Conservation (phyloP, 345 rosid species). For the Euphorbia tirucalli region DNA sequence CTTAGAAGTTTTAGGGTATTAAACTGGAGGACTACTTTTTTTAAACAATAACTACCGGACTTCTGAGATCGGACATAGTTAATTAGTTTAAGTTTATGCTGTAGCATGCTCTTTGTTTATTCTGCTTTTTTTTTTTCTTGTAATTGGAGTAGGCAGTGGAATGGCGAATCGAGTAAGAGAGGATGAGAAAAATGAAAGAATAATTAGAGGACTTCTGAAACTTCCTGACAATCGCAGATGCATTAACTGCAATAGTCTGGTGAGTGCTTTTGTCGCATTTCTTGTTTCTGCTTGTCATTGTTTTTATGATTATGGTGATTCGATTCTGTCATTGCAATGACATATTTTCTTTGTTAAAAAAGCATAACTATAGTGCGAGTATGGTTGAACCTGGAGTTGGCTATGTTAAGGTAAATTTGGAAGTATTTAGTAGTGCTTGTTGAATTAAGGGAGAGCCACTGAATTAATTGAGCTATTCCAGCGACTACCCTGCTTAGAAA, state of each 20-base stretch:
- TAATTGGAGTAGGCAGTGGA: conserved; percentile 1
- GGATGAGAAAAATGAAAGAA: conserved; percentile 80
- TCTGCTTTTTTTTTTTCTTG: not conserved
- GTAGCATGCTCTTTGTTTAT: not conserved
- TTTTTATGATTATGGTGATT: not conserved
- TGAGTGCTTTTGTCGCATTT: conserved; percentile 28
- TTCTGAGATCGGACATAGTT: no score
- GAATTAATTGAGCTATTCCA: not conserved
- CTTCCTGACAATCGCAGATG: conserved; percentile 82
- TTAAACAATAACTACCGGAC: no score
- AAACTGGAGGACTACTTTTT: not conserved
- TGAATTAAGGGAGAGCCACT: not conserved
- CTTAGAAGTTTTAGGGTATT: not conserved
- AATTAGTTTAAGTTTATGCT: conserved; percentile 3
- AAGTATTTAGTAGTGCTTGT: not conserved
- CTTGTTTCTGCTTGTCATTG: conserved; percentile 6
- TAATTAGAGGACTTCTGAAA: conserved; percentile 85
- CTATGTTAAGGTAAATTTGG: conserved; percentile 5
- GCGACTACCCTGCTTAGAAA: not conserved
- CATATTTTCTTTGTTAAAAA: not conserved
- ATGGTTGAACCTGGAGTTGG: not conserved
- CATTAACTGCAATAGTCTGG: conserved; percentile 92
- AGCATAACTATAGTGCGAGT: not conserved
- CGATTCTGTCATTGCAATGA: not conserved
- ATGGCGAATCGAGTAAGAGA: conserved; percentile 80